These are phyloP conservation scores for Grosmannia penicillata DNA, from an alignment of 2,329 filamentous ascomycete species.

Conservation along the genomic window DNA sequence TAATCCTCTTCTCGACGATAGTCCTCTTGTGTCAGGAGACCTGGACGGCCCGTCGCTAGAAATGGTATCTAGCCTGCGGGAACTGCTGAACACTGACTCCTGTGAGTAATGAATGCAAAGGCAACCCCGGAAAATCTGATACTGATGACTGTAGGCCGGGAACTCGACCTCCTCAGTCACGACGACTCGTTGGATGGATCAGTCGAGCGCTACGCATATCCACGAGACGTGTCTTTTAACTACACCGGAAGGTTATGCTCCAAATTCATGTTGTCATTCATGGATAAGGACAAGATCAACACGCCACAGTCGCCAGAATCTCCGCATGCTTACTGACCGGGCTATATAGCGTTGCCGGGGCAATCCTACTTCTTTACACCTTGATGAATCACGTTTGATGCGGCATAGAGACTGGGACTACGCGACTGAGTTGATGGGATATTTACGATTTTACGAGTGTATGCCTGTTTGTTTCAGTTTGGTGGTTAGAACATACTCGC, in stretches of 20 bases:
- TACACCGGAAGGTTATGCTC: constrained; percentile 38
- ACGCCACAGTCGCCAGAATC: too few species aligned
- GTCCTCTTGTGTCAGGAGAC: constrained; percentile 25
- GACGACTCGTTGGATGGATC: constrained; percentile 32
- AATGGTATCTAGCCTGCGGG: constrained; percentile 29
- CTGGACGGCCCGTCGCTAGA: constrained; percentile 30
- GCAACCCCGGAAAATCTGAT: too few species aligned
- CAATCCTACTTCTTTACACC: too few species aligned
- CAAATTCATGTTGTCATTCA: constrained; percentile 39
- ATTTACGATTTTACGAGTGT: too few species aligned
- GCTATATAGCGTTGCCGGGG: too few species aligned
- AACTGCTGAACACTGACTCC: constrained; percentile 23
- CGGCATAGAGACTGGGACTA: too few species aligned
- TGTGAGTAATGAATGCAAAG: constrained; percentile 26
- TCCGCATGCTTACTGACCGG: too few species aligned
- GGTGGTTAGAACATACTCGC: too few species aligned
- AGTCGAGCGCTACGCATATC: constrained; percentile 28
- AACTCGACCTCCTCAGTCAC: constrained; percentile 28
- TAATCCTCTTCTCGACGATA: constrained; percentile 37
- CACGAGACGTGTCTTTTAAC: constrained; percentile 30
- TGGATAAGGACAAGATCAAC: constrained; percentile 6
- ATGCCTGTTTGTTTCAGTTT: too few species aligned
- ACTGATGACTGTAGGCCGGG: not conserved
- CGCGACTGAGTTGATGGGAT: too few species aligned
- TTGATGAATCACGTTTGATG: too few species aligned